A percentile compares a stretch with the other conserved stretches of the same genome.
These are phyloP conservation scores for Exserohilum rostratum DNA, from an alignment of 2,329 filamentous ascomycete species.

Conservation along the genomic window DNA sequence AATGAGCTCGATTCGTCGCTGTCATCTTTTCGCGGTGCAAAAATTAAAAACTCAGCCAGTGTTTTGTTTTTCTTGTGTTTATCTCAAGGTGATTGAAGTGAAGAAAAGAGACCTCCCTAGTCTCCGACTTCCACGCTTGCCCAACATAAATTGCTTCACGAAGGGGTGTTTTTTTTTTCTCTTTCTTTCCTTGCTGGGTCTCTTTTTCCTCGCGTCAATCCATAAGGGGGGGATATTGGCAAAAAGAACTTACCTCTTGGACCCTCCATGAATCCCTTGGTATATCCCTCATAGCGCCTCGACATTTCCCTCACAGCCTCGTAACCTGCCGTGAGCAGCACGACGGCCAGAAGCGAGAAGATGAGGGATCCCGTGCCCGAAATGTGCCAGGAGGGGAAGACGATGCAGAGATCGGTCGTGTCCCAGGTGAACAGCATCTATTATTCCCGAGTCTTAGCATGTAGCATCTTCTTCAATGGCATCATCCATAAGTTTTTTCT, in stretches of 20 bases:
- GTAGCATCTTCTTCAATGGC: too few species aligned
- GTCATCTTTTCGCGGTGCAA: conserved; percentile 26
- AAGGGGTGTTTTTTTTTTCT: too few species aligned
- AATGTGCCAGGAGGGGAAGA: conserved; percentile 92
- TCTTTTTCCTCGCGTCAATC: too few species aligned
- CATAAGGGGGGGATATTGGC: background rate
- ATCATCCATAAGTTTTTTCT: too few species aligned
- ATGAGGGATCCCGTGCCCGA: conserved; percentile 75
- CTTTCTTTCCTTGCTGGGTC: too few species aligned
- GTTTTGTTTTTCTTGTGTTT: conserved; percentile 13
- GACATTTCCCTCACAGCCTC: conserved; percentile 82
- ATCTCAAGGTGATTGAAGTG: conserved; percentile 16
- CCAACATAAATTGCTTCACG: too few species aligned
- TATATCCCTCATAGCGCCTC: conserved; percentile 71
- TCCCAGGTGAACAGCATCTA: conserved; percentile 99
- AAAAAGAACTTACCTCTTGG: conserved; percentile 39
- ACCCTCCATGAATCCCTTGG: conserved; percentile 32
- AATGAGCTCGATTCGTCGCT: conserved; percentile 67
- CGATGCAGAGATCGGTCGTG: conserved; percentile 90
- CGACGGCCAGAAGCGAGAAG: conserved; percentile 80
- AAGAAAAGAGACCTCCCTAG: conserved; percentile 13
- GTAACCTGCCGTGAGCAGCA: conserved; percentile 87
- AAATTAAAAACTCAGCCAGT: conserved; percentile 34
- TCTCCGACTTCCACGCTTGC: conserved; percentile 10
- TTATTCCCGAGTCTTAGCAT: background rate